These are phyloP conservation scores for Ulota crispa DNA, from an alignment of 225 moss, liverwort and hornwort species.

Conservation along the genomic window DNA sequence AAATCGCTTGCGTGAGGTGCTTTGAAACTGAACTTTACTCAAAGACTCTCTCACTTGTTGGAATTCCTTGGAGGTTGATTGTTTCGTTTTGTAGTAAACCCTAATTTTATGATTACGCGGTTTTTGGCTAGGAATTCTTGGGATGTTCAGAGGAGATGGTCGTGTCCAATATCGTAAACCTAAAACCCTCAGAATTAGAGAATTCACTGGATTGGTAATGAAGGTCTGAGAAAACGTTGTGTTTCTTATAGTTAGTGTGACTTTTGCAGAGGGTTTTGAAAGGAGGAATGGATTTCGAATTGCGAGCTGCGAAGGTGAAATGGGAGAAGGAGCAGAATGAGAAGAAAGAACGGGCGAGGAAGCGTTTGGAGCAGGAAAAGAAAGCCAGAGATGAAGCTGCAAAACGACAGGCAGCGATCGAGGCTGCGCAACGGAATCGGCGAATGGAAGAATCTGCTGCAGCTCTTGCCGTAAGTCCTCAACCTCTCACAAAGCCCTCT, in stretches of 20 bases:
- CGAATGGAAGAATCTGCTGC: conserved; percentile 81
- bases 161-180: not conserved
- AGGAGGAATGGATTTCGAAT: conserved; percentile 80
- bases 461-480: conserved; percentile 52
- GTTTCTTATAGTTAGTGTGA: not conserved
- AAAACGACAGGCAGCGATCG: conserved; percentile 79
- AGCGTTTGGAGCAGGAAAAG: conserved; percentile 69
- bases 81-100: conserved; percentile 8
- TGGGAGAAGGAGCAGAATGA: conserved; percentile 96
- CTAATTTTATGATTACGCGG: conserved; percentile 17
- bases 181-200: not conserved
- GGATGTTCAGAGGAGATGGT: not conserved
- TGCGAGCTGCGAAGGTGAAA: conserved; percentile 85
- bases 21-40: not conserved
- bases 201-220: not conserved
- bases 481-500: not conserved
- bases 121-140: not conserved
- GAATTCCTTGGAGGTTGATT: not conserved
- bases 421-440: conserved; percentile 71
- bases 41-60: not conserved
- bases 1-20: conserved; percentile 19
- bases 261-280: not conserved
- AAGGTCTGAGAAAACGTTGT: not conserved
- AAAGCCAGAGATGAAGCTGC: conserved; percentile 79
- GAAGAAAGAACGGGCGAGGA: conserved; percentile 87